A percentile compares a stretch with the other conserved stretches of the same genome.
Conservation (phyloP, 179 eudicot genomes). For the Sideroxylon spinosum region DNA sequence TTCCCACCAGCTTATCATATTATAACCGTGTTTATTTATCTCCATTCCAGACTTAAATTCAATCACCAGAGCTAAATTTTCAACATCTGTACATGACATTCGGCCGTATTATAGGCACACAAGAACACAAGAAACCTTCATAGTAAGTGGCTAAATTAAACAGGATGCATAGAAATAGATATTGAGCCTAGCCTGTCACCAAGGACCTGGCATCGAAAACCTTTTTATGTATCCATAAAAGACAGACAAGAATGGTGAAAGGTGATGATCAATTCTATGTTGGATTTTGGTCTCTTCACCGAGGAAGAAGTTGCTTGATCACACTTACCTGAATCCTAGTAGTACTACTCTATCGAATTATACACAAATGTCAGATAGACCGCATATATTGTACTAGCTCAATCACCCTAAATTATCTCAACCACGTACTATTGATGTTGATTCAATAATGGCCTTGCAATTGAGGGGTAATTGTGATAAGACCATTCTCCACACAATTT, state of each 20-base stretch:
- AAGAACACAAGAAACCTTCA: too few species aligned
- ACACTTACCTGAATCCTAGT: conserved; percentile 5
- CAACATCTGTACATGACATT: too few species aligned
- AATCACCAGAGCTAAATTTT: too few species aligned
- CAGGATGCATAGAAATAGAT: background rate
- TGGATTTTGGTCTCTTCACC: conserved; percentile 25
- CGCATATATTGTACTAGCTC: conserved; percentile 8
- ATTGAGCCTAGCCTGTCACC: background rate
- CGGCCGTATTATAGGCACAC: too few species aligned
- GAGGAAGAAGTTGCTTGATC: conserved; percentile 20
- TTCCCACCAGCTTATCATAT: background rate
- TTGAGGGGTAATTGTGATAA: background rate
- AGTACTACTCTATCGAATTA: background rate
- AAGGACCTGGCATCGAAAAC: background rate
- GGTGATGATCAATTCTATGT: background rate
- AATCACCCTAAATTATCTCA: background rate
- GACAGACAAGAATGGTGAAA: conserved; percentile 9
- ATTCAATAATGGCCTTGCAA: background rate
- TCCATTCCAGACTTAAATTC: background rate
- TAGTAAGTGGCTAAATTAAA: background rate
- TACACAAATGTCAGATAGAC: conserved; percentile 19
- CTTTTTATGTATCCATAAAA: background rate
- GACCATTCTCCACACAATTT: background rate
- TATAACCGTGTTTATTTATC: background rate
- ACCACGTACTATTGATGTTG: background rate